Conservation (phyloP, 1,284 basidiomycete genomes). For the Trichosporon faecale region DNA sequence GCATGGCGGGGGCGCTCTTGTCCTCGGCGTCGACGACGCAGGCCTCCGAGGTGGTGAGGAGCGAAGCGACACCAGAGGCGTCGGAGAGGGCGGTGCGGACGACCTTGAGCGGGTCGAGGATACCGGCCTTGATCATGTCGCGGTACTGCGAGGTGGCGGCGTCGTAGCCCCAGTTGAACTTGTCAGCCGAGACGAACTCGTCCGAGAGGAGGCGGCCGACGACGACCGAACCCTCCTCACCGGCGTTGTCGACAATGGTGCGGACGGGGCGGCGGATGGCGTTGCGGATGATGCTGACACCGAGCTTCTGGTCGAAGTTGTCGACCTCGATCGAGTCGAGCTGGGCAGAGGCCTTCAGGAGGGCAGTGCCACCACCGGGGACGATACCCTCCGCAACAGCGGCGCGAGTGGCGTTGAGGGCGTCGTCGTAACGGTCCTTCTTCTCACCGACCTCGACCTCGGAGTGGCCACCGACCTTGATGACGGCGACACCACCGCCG, state of each 20-base stretch:
- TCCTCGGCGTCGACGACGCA: conserved; percentile 92
- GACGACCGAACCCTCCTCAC: conserved; percentile 90
- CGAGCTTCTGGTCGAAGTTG: conserved; percentile 98
- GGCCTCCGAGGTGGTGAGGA: conserved; percentile 90
- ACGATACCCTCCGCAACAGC: conserved; percentile 98
- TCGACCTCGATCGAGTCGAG: conserved; percentile 73
- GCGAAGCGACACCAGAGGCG: conserved; percentile 75
- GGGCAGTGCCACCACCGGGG: conserved; percentile 87
- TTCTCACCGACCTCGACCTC: conserved; percentile 99
- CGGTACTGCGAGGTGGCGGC: conserved; percentile 86
- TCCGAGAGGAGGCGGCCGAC: conserved; percentile 72
- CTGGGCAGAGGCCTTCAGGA: conserved; percentile 73
- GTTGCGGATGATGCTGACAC: conserved; percentile 86
- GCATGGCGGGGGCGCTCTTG: conserved; percentile 57
- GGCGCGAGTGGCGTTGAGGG: conserved; percentile 92
- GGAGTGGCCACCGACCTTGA: conserved; percentile 89
- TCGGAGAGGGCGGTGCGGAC: conserved; percentile 87
- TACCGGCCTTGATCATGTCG: conserved; percentile 91
- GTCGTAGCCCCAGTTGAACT: conserved; percentile 86
- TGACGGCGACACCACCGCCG: conserved; percentile 92
- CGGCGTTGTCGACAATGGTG: conserved; percentile 90
- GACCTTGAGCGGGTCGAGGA: conserved; percentile 91
- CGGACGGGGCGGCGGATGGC: conserved; percentile 81
- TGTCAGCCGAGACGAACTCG: conserved; percentile 49
- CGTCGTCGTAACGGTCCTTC: conserved; percentile 99